Base-by-base conservation (phyloP, 2,329 filamentous ascomycete species). In the Tolypocladium album region DNA sequence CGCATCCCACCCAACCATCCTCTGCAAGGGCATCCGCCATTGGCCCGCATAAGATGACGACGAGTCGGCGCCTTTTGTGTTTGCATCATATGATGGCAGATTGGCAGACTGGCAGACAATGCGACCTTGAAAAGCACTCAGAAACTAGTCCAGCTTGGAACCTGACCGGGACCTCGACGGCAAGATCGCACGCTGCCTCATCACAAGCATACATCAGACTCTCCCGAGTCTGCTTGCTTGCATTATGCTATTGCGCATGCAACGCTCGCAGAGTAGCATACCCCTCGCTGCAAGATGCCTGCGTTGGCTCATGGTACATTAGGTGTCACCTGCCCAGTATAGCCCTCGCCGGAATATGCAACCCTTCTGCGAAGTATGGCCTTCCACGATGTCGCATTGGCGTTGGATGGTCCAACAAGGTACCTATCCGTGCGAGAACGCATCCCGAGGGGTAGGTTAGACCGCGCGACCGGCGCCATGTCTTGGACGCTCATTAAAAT, bases 251-350 rank as follows among this genome's bases (percentile, higher is more conserved):
- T 47, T 52, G 17, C 11, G 3, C 17, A 34, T 52, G 47, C 27
- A 34, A 34, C 20, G 47, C 47, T 31, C 47, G 47, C 13, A 17
- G 24, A 52, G 24, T 20, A 34, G 17, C 27, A 53, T 53, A 1
- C 50, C 20, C 31, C 7, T 34, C 27, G 17, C 31, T 36, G 50
- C 50, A 36, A 34, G 27, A 12, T 36, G 50, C 27, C 31, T 27
- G 50, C 50, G n/a, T n/a, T 20, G 7, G 17, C 36, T 13, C 2
- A 36, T 36, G 27, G 11, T 5, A 36, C 50, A 31, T 13, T 4
- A 17, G n/a, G 22, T 59, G 61, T 52, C 58, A 61, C 61, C 58
- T 63, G 58, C 61, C 61, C 47, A 52, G 56, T 55, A 55, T 39
- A 59, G 40, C 22, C 17, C 42, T 56, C n/a, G 55, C 39, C 56